Conservation (phyloP, 2,329 filamentous ascomycete genomes). For the Diaporthe capsici region DNA sequence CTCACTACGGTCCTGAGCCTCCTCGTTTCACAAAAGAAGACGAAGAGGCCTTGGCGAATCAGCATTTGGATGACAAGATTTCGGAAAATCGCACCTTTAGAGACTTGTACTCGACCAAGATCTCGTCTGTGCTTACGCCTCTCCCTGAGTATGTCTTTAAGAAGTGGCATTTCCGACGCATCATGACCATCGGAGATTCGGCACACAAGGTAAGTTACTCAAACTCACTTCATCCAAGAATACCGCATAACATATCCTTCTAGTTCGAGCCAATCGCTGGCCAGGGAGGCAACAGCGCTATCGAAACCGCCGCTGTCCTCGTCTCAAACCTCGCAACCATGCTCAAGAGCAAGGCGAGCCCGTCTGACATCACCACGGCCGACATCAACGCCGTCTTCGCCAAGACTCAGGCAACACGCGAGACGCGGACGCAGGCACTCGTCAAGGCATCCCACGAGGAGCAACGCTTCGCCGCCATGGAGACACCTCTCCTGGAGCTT, state of each 20-base stretch:
- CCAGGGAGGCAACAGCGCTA: conserved; percentile 48
- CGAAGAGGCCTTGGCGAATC: conserved; percentile 1
- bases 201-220: conserved; percentile 49
- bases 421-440: conserved; percentile 3
- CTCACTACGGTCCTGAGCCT: conserved; percentile 36
- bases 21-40: conserved; percentile 42
- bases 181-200: conserved; percentile 51
- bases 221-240: background rate
- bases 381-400: conserved; percentile 36
- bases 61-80: conserved; percentile 35
- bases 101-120: conserved; percentile 35
- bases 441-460: conserved; percentile 39
- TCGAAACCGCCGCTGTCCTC: conserved; percentile 46
- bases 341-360: conserved; percentile 7
- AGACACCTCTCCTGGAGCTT: conserved; percentile 29
- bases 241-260: background rate
- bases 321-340: conserved; percentile 41
- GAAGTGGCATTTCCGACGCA: conserved; percentile 51
- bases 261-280: conserved; percentile 46
- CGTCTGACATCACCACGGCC: conserved; percentile 18
- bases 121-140: conserved; percentile 49
- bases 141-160: conserved; percentile 52
- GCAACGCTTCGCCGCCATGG: conserved; percentile 39
- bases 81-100: conserved; percentile 37
- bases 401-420: conserved; percentile 33